Percentiles rank a stretch among this genome's conserved stretches.
Evolutionary conservation across 805 yeast species (phyloP).

Genomic region (Grigorovia jiainica): DNA sequence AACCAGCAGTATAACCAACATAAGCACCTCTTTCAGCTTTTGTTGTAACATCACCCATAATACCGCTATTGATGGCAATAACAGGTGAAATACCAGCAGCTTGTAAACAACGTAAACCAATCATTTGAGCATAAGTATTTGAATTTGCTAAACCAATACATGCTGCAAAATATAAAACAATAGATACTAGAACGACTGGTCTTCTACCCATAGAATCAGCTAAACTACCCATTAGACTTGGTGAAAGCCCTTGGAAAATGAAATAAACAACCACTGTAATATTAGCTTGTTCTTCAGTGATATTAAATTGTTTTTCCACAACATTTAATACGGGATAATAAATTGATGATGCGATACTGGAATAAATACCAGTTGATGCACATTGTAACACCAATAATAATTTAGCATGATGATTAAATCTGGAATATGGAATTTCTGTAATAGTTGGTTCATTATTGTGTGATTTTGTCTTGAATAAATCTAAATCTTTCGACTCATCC

Average conservation of each 20-base stretch:
- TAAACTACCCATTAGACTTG: conserved; percentile 55
- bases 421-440: conserved; percentile 33
- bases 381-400: conserved; percentile 32
- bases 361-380: conserved; percentile 48
- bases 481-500: background rate
- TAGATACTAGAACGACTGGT: conserved; percentile 49
- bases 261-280: conserved; percentile 69
- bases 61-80: conserved; percentile 59
- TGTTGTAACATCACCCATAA: conserved; percentile 64
- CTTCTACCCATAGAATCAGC: conserved; percentile 70
- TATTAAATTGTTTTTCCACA: conserved; percentile 44
- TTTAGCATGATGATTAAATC: conserved; percentile 36
- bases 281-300: conserved; percentile 51
- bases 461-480: conserved; percentile 3
- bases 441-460: conserved; percentile 6
- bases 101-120: conserved; percentile 63
- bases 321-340: conserved; percentile 69
- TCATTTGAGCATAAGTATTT: conserved; percentile 48
- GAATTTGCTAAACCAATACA: conserved; percentile 59
- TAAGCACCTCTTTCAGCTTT: conserved; percentile 59
- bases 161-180: conserved; percentile 47
- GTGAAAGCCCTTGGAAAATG: conserved; percentile 67
- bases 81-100: conserved; percentile 73
- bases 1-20: conserved; percentile 57
- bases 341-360: conserved; percentile 66